Conservation (phyloP, 768 basidiomycete species). For the Termitomyces sp. region DNA sequence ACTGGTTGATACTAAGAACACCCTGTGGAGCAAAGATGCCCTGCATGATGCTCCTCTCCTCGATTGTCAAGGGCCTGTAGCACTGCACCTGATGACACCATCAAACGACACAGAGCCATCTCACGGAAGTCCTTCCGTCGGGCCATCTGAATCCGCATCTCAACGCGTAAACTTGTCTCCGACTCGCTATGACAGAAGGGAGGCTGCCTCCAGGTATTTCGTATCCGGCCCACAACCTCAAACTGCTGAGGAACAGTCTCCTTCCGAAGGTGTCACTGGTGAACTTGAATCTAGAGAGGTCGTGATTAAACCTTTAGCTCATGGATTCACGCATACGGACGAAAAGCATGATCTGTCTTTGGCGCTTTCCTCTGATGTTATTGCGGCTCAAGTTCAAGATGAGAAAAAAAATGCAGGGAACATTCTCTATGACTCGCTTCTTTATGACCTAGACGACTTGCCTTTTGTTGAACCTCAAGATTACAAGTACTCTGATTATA, state of each 20-base stretch:
- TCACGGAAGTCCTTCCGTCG: constrained; percentile 15
- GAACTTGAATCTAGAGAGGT: background rate
- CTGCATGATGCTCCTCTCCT: background rate
- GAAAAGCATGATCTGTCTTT: background rate
- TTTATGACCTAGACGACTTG: background rate
- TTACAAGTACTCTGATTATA: constrained; percentile 10
- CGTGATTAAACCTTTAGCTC: background rate
- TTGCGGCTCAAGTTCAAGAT: background rate
- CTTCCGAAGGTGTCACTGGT: background rate
- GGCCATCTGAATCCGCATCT: constrained; percentile 53
- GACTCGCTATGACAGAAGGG: background rate
- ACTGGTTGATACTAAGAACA: constrained; percentile 27
- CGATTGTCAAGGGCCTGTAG: background rate
- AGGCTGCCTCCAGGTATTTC: constrained; percentile 11
- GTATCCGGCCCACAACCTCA: background rate
- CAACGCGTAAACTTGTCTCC: constrained; percentile 20
- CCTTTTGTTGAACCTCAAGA: constrained; percentile 8
- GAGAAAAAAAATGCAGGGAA: background rate
- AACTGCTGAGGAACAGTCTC: background rate
- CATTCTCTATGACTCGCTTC: background rate
- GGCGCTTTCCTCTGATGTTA: background rate
- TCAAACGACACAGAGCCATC: background rate
- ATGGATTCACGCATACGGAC: background rate
- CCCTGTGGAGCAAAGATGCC: background rate
- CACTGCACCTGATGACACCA: background rate